These are phyloP conservation scores for Ogataea polymorpha DNA, from an alignment of 805 yeast species.

Conservation along the genomic window DNA sequence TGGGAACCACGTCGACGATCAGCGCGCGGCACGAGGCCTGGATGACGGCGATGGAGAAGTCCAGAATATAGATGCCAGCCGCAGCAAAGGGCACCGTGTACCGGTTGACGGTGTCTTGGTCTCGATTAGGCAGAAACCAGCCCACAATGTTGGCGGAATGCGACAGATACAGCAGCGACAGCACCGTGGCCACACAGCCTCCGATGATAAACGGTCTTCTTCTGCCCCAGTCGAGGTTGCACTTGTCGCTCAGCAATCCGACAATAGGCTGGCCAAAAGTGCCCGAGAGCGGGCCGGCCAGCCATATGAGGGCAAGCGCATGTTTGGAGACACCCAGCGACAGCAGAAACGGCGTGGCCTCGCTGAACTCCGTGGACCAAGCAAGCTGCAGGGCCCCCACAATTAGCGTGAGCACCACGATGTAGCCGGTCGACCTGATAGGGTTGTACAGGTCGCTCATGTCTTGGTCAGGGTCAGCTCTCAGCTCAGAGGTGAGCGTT, in stretches of 20 bases:
- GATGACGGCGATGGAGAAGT: slow-evolving; percentile 55
- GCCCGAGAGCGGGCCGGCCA: slow-evolving; percentile 66
- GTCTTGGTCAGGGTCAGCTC: slow-evolving; percentile 3
- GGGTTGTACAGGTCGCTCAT: slow-evolving; percentile 36
- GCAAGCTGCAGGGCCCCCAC: slow-evolving; percentile 61
- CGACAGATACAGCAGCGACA: slow-evolving; percentile 43
- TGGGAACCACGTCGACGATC: slow-evolving; percentile 58
- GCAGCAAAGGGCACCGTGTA: slow-evolving; percentile 50
- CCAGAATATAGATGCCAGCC: slow-evolving; percentile 48
- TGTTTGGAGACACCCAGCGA: slow-evolving; percentile 61
- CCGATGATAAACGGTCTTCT: slow-evolving; percentile 55
- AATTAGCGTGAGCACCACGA: slow-evolving; percentile 43
- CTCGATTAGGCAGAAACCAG: slow-evolving; percentile 26
- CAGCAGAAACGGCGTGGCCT: slow-evolving; percentile 59
- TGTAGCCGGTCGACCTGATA: slow-evolving; percentile 41
- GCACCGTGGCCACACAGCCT: slow-evolving; percentile 48
- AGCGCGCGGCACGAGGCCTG: slow-evolving; percentile 61
- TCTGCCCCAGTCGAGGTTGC: slow-evolving; percentile 44
- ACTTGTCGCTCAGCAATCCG: slow-evolving; percentile 55
- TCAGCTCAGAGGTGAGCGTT: neutral
- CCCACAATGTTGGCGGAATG: slow-evolving; percentile 43
- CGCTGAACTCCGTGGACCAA: slow-evolving; percentile 65
- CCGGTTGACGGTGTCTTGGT: slow-evolving; percentile 26
- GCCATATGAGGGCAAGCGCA: slow-evolving; percentile 56
- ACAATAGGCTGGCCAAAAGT: slow-evolving; percentile 62